Conservation (phyloP, 192 early-diverging fungal species). For the Coemansia sp. region DNA sequence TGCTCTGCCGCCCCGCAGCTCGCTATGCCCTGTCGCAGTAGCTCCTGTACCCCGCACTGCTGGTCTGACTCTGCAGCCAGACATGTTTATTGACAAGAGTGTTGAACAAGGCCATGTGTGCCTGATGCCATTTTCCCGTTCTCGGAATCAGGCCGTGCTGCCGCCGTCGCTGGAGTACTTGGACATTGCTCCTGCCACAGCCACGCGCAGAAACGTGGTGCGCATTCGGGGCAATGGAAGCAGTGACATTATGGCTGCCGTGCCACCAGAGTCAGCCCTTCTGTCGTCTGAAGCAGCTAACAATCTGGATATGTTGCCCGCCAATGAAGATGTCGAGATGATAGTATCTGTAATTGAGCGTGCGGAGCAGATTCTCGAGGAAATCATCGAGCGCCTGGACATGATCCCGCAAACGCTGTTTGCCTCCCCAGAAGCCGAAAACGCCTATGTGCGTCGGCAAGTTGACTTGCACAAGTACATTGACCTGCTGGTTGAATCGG, state of each 20-base stretch:
- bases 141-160: neutral
- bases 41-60: neutral
- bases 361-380: conserved; percentile 35
- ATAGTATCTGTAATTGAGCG: conserved; percentile 11
- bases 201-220: conserved; percentile 11
- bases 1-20: conserved; percentile 1
- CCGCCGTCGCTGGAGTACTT: conserved; percentile 31
- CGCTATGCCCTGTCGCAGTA: neutral
- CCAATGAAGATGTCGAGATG: neutral
- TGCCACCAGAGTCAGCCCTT: neutral
- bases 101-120: conserved; percentile 45
- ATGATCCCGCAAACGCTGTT: conserved; percentile 41
- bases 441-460: conserved; percentile 52
- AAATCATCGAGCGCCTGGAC: conserved; percentile 36
- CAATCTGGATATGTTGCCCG: neutral
- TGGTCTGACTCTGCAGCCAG: conserved; percentile 12
- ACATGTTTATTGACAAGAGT: conserved; percentile 43
- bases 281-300: neutral
- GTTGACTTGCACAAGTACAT: conserved; percentile 70
- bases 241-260: neutral
- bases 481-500: conserved; percentile 66
- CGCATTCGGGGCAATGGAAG: conserved; percentile 15
- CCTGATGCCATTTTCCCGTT: conserved; percentile 29
- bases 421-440: conserved; percentile 31
- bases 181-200: conserved; percentile 17